phyloP scores from a whole-genome alignment of 169 alveolate species.

The Besnoitia besnoiti region DNA sequence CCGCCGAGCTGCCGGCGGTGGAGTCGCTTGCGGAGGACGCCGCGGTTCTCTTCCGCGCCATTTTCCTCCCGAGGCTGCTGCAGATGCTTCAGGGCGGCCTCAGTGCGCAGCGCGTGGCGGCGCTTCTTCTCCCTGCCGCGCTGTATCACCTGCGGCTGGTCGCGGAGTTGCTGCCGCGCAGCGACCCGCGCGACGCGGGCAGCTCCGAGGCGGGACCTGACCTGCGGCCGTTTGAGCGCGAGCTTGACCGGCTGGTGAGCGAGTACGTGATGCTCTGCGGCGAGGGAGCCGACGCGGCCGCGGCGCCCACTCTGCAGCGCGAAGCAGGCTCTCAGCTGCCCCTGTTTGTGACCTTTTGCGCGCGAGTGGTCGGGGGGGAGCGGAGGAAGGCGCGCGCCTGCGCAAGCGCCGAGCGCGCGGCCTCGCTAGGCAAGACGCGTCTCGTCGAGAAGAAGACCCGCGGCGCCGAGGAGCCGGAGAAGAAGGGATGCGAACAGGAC shows the following conservation, averaged over 20 bases:
- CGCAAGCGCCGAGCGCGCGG: no score
- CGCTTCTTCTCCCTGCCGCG: neutral
- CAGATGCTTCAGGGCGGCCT: neutral
- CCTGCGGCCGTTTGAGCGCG: no score
- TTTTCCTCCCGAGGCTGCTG: neutral
- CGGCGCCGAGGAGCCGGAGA: neutral
- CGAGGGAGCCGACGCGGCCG: neutral
- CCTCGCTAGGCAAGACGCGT: no score
- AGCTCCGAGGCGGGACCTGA: neutral
- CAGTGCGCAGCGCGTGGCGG: neutral
- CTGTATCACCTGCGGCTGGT: neutral
- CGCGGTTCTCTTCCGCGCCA: neutral
- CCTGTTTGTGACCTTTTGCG: neutral
- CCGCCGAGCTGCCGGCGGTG: neutral
- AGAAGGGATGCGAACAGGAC: neutral
- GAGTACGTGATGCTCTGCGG: neutral
- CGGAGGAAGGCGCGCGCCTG: no score
- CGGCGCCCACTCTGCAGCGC: neutral
- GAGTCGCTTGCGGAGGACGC: neutral
- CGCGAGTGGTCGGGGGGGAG: no score
- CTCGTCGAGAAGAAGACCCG: no score
- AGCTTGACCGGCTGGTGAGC: neutral
- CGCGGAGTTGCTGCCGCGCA: neutral
- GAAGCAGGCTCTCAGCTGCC: neutral
- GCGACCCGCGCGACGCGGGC: neutral